Evolutionary conservation across 164 flowering plant species (phyloP), one percentile per base, ranked within the genome.

Genomic region (Vitis riparia): DNA sequence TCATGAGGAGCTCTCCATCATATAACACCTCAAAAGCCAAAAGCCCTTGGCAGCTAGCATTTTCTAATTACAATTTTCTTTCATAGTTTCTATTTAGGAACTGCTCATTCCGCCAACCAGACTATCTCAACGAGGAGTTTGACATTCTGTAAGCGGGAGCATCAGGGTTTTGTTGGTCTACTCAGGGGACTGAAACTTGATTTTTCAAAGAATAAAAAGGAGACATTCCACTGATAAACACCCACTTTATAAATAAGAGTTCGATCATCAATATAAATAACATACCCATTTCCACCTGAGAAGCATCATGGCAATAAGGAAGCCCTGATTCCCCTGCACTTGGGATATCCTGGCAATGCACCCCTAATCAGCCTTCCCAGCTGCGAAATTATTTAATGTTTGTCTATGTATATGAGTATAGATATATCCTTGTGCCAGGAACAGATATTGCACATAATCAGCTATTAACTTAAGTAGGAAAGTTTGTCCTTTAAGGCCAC

Each of bases 331-430:
- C 67, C 15, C 58, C 48, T 51, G 29, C 10, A 44, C 60, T 19
- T 13, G 30, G 44, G 15, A 55, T 51, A 61, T 55, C 14, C 11
- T 11, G 65, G 19, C 8, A 23, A 66, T 1, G 73, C 56, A 69
- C 72, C 62, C 75, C 75, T 76, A 14, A 78, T 83, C 79, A 77
- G 82, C 81, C 80, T 75, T 75, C 82, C 71, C 79, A 83, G 79
- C 53, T 68, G 71, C 8, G 27, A 37, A 56, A 29, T 76, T 78
- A 68, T 75, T 73, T 80, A 23, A 61, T 59, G 44, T 44, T 52
- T 56, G 66, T 10, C 67, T 55, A 66, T 64, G 56, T 27, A 23
- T 62, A 51, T 23, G 27, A 0, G 27, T 23, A 23, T 23, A 23
- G 5, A 37, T 37, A 37, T 37, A 37, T 37, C 56, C 53, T 53